These are phyloP conservation scores for Coemansia erecta DNA, from an alignment of 192 early-diverging fungal genomes.

Conservation along the genomic window DNA sequence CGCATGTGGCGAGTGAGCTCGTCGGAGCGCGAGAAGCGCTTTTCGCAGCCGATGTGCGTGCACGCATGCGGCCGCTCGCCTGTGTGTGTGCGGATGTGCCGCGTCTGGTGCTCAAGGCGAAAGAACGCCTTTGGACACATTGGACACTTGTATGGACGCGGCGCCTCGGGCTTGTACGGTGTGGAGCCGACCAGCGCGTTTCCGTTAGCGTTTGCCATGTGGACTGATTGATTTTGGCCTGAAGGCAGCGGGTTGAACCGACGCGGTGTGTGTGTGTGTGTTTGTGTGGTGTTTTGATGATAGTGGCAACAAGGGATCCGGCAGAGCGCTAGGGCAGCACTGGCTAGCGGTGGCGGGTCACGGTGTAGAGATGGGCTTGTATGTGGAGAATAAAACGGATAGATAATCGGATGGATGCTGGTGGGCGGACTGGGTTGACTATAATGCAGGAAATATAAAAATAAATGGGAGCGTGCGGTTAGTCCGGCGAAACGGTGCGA, in stretches of 20 bases:
- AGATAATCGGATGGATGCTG: too few species aligned
- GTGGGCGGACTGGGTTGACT: too few species aligned
- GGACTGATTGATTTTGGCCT: background rate
- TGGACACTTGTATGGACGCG: conserved; percentile 71
- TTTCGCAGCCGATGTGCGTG: conserved; percentile 72
- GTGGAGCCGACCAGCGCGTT: conserved; percentile 10
- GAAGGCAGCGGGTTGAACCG: background rate
- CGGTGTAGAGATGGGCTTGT: too few species aligned
- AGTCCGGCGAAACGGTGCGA: too few species aligned
- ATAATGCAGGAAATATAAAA: too few species aligned
- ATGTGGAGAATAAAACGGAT: too few species aligned
- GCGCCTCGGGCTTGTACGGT: conserved; percentile 46
- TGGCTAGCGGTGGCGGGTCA: too few species aligned
- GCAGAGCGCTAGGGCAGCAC: too few species aligned
- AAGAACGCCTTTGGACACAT: conserved; percentile 74
- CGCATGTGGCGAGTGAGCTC: conserved; percentile 75
- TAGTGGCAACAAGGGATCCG: background rate
- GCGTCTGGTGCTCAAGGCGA: conserved; percentile 75
- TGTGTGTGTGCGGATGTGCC: conserved; percentile 82
- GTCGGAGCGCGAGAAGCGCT: conserved; percentile 74
- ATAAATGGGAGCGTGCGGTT: too few species aligned
- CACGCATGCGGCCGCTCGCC: conserved; percentile 83
- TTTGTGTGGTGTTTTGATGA: background rate
- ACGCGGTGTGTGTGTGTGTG: background rate
- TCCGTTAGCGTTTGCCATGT: conserved; percentile 25